A percentile compares a stretch with the other conserved stretches of the same genome.
These are phyloP conservation scores for Crucibulum laeve DNA, from an alignment of 768 basidiomycete species.

Conservation along the genomic window DNA sequence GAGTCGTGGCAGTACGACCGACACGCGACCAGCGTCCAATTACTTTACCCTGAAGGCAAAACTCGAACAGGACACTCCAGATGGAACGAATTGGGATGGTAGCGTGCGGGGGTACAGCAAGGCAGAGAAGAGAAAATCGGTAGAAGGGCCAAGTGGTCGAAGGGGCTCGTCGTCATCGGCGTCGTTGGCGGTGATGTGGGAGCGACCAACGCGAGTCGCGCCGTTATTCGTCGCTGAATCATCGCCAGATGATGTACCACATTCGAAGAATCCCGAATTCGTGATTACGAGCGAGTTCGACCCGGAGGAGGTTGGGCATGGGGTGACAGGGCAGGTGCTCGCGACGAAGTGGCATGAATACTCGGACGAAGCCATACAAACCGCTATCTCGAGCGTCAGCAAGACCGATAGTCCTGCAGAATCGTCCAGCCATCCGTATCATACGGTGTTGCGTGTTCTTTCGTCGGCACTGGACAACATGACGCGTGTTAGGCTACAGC, in stretches of 20 bases:
- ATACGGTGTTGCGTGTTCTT: slow-evolving; percentile 62
- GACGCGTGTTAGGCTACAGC: slow-evolving; percentile 50
- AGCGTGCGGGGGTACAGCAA: slow-evolving; percentile 58
- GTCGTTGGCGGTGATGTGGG: slow-evolving; percentile 37
- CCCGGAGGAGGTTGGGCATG: slow-evolving; percentile 23
- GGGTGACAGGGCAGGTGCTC: slow-evolving; percentile 45
- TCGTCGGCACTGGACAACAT: slow-evolving; percentile 64
- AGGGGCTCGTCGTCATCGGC: slow-evolving; percentile 28
- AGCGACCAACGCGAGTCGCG: slow-evolving; percentile 20
- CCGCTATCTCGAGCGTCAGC: slow-evolving; percentile 49
- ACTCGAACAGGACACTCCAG: slow-evolving; percentile 40
- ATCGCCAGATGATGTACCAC: slow-evolving; percentile 20
- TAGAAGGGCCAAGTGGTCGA: slow-evolving; percentile 11
- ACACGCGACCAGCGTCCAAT: slow-evolving; percentile 30
- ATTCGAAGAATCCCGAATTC: slow-evolving; percentile 22
- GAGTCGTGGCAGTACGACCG: slow-evolving; percentile 28
- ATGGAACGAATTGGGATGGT: slow-evolving; percentile 33
- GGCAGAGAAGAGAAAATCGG: slow-evolving; percentile 22
- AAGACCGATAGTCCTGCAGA: slow-evolving; percentile 43
- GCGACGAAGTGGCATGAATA: slow-evolving; percentile 74
- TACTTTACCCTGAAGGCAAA: slow-evolving; percentile 65
- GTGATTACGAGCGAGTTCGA: slow-evolving; percentile 30
- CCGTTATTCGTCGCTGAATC: slow-evolving; percentile 43
- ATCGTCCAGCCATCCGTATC: slow-evolving; percentile 51
- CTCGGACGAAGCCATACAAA: slow-evolving; percentile 70